Base-by-base conservation (phyloP, 768 basidiomycete genomes). In the Lactarius psammicola region DNA sequence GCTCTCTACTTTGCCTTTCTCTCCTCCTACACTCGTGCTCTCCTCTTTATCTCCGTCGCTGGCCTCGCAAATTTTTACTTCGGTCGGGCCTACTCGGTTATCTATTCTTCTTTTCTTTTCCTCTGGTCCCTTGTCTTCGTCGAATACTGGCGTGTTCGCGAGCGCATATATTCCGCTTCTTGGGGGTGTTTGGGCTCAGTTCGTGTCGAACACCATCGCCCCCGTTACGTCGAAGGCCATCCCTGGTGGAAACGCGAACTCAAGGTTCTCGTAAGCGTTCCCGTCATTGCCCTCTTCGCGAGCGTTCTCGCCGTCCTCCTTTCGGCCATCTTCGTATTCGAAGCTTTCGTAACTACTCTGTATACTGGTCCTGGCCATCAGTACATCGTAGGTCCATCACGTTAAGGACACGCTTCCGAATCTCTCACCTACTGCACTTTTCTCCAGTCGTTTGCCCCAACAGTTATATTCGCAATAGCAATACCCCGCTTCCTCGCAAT, bases 1-100 rank as follows among this genome's bases (percentile, higher is more conserved):
- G 92, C 93, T 1, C 82, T 94, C 40, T 95, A 99, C 78, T 98
- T 95, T 76, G 84, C 85, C 57, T 97, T 96, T 79, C 82, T 98
- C 20, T 84, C 86, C 7, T 85, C 87, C 53, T 98, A 98, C 78
- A 90, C 95, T 0, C 83, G 84, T 53, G 86, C 88, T 38, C 86
- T 98, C 53, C 71, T 88, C 28, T 84, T 94, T 69, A 91, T 95
- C 3, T 86, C 94, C 2, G 73, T 77, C 18, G 78, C 93, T 46
- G 94, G 95, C 1, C 71, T 86, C 56, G 58, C 84, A 23, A 88
- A 87, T 74, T 93, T 87, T 78, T 82, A 86, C 76, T 81, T 90
- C 71, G 83, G 85, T 31, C 80, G 82, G 0, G 84, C 88, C 0
- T 98, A 94, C 76, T 88, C 89, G 10, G 83, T 89, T 13, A 55